phyloP scores from a whole-genome alignment of 352 stramenopile species.

The Phytophthora pini region DNA sequence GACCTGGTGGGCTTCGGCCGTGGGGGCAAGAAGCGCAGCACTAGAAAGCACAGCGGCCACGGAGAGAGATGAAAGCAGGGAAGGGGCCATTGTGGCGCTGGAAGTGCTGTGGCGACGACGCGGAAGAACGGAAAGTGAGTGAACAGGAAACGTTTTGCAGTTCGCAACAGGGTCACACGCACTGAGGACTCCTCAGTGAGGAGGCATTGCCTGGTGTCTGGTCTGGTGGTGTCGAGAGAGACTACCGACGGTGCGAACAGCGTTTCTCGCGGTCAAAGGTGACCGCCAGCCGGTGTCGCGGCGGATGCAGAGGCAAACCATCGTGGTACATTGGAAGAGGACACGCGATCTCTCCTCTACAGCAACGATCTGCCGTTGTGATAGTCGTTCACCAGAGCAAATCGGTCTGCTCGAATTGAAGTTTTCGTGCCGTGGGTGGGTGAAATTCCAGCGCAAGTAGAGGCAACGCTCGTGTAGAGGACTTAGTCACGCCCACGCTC shows the following conservation, averaged over 20 bases:
- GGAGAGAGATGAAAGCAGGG: slow-evolving; percentile 34
- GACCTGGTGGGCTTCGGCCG: slow-evolving; percentile 44
- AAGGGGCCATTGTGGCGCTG: slow-evolving; percentile 21
- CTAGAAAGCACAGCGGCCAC: slow-evolving; percentile 35
- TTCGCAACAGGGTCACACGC: slow-evolving; percentile 1
- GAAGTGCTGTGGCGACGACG: slow-evolving; percentile 3
- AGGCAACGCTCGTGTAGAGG: slow-evolving; percentile 11
- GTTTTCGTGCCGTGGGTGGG: neutral
- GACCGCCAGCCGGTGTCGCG: slow-evolving; percentile 20
- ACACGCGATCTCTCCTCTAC: slow-evolving; percentile 26
- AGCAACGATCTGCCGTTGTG: slow-evolving; percentile 8
- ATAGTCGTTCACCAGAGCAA: slow-evolving; percentile 14
- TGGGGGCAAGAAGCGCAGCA: slow-evolving; percentile 29
- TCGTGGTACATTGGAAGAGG: slow-evolving; percentile 20
- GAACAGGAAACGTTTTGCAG: slow-evolving; percentile 11
- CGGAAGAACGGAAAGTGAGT: slow-evolving; percentile 24
- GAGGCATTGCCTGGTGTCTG: slow-evolving; percentile 12
- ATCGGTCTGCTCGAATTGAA: neutral
- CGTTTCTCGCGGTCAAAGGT: slow-evolving; percentile 4
- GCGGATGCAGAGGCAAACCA: slow-evolving; percentile 25
- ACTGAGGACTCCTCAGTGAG: neutral
- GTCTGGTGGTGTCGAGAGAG: slow-evolving; percentile 22
- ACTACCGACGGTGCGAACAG: neutral
- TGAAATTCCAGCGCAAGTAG: slow-evolving; percentile 7
- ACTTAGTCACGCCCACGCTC: neutral